Conservation (phyloP, 2,329 filamentous ascomycete species). For the Sarocladium strictum region DNA sequence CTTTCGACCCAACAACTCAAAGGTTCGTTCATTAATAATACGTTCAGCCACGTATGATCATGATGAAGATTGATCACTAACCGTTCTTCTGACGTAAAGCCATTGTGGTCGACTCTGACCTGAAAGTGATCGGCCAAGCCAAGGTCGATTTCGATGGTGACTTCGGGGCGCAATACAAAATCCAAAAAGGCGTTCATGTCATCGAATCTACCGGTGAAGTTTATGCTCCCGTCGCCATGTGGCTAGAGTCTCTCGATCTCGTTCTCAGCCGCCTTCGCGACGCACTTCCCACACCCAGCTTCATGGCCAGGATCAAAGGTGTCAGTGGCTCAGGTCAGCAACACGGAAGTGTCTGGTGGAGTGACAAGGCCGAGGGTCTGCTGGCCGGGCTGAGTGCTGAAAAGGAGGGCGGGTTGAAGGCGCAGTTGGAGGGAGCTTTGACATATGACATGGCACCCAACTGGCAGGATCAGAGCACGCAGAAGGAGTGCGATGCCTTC, state of each 20-base stretch:
- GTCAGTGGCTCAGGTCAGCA: slow-evolving; percentile 93
- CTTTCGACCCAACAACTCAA: slow-evolving; percentile 96
- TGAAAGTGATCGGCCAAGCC: slow-evolving; percentile 75
- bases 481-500: slow-evolving; percentile 84
- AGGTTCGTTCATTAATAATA: slow-evolving; percentile 42
- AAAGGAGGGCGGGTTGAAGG: slow-evolving; percentile 50
- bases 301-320: slow-evolving; percentile 66
- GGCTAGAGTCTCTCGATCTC: slow-evolving; percentile 86
- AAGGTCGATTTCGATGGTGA: slow-evolving; percentile 96
- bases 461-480: slow-evolving; percentile 96
- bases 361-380: slow-evolving; percentile 56
- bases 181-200: slow-evolving; percentile 81
- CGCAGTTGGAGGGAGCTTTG: slow-evolving; percentile 68
- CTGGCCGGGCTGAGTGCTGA: slow-evolving; percentile 55
- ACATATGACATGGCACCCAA: slow-evolving; percentile 87
- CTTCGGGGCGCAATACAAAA: slow-evolving; percentile 63
- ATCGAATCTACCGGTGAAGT: slow-evolving; percentile 83
- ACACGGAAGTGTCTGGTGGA: slow-evolving; percentile 97
- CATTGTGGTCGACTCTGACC: slow-evolving; percentile 75
- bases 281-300: slow-evolving; percentile 49
- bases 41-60: not conserved
- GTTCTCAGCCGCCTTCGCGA: slow-evolving; percentile 65
- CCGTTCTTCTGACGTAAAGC: slow-evolving; percentile 37
- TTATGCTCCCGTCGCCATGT: slow-evolving; percentile 87
- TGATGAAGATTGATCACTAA: not conserved